Conservation (phyloP, 2,329 filamentous ascomycete genomes). For the Dactylellina cionopaga region DNA sequence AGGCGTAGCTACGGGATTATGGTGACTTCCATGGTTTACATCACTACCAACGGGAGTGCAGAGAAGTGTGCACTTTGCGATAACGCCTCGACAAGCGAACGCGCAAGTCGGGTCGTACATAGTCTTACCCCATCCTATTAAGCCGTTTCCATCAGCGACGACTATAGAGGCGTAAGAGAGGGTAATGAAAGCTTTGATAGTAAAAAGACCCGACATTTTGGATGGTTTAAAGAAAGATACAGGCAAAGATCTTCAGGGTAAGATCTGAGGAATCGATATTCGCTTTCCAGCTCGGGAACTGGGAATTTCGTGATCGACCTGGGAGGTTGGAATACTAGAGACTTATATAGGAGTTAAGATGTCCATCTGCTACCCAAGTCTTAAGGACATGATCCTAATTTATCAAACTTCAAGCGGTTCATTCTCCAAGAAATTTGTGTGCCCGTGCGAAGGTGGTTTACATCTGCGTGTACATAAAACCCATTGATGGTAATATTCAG, state of each 20-base stretch:
- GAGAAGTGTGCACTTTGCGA: constrained; percentile 56
- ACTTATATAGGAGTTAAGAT: no score
- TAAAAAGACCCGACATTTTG: constrained; percentile 1
- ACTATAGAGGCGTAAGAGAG: not conserved
- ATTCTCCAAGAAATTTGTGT: no score
- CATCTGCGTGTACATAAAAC: no score
- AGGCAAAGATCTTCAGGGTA: no score
- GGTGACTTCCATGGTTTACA: constrained; percentile 56
- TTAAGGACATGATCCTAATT: no score
- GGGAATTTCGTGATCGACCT: no score
- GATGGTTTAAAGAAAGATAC: not conserved
- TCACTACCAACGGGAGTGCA: constrained; percentile 57
- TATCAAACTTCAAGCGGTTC: no score
- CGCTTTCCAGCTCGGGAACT: not conserved
- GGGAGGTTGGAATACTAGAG: no score
- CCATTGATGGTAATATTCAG: no score
- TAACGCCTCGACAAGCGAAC: constrained; percentile 58
- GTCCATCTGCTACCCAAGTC: no score
- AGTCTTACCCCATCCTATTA: constrained; percentile 60
- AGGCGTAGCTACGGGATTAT: constrained; percentile 55
- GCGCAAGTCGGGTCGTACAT: constrained; percentile 61
- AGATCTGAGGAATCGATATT: no score
- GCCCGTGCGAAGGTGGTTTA: no score
- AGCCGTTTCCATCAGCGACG: constrained; percentile 54
- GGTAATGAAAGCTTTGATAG: not conserved